Evolutionary conservation across 2,329 filamentous ascomycete species (phyloP).

Genomic region (Trichoderma gracile): DNA sequence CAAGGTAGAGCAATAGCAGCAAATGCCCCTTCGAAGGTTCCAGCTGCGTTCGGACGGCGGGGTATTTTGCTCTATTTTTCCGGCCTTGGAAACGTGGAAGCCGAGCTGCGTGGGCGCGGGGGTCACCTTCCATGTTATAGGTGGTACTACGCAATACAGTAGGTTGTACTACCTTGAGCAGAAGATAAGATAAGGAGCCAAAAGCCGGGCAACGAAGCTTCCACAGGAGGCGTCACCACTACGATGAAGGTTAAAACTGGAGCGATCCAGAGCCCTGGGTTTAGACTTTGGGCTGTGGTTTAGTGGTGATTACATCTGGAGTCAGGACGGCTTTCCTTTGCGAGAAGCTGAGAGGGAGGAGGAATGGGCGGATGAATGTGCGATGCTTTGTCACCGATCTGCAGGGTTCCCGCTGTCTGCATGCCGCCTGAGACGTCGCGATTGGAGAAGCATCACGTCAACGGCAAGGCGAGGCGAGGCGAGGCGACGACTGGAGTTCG

Average conservation of each 20-base stretch:
- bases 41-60: conserved; percentile 18
- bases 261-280: not conserved
- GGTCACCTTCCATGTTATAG: conserved; percentile 22
- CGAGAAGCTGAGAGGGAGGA: not conserved
- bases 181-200: conserved; percentile 22
- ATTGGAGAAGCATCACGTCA: conserved; percentile 23
- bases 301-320: not conserved
- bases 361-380: not conserved
- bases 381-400: not conserved
- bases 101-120: conserved; percentile 17
- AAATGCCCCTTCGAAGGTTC: not conserved
- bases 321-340: no score
- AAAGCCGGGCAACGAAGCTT: not conserved
- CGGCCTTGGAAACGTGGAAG: conserved; percentile 4
- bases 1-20: no score
- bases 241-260: conserved; percentile 10
- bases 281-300: not conserved
- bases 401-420: conserved; percentile 18
- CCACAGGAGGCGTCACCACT: conserved; percentile 17
- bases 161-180: not conserved
- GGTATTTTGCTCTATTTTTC: conserved; percentile 25
- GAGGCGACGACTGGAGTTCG: not conserved
- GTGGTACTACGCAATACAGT: not conserved
- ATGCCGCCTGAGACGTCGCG: conserved; percentile 9
- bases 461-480: not conserved